Conservation (phyloP, 176 grass and related monocot genomes). For the Musa itinerans region DNA sequence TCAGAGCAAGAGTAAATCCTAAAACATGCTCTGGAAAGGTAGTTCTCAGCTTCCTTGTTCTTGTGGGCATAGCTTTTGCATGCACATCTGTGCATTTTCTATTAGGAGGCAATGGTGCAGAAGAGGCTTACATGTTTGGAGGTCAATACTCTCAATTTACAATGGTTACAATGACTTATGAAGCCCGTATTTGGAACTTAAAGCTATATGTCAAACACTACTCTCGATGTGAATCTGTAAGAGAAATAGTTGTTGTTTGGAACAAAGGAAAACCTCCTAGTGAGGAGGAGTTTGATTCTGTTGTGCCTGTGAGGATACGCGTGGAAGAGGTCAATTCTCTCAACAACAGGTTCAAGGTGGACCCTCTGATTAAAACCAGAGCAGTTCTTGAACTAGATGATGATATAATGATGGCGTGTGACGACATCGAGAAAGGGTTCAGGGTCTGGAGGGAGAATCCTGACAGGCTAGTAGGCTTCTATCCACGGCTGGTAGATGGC, state of each 20-base stretch:
- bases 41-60: slow-evolving; percentile 48
- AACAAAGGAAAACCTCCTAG: slow-evolving; percentile 85
- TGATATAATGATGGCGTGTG: slow-evolving; percentile 99
- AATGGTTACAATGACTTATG: slow-evolving; percentile 93
- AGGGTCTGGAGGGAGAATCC: slow-evolving; percentile 93
- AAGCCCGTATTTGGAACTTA: slow-evolving; percentile 91
- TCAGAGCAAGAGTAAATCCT: slow-evolving; percentile 55
- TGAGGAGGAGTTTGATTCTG: slow-evolving; percentile 55
- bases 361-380: slow-evolving; percentile 80
- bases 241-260: slow-evolving; percentile 95
- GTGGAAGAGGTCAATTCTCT: slow-evolving; percentile 83
- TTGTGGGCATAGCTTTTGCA: slow-evolving; percentile 36
- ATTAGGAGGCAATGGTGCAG: slow-evolving; percentile 60
- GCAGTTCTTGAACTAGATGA: slow-evolving; percentile 92
- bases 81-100: slow-evolving; percentile 89
- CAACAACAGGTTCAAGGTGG: slow-evolving; percentile 81
- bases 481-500: slow-evolving; percentile 80
- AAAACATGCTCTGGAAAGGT: slow-evolving; percentile 67
- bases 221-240: slow-evolving; percentile 83
- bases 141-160: slow-evolving; percentile 89
- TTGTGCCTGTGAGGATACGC: slow-evolving; percentile 80
- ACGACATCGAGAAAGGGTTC: slow-evolving; percentile 92
- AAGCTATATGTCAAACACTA: slow-evolving; percentile 92
- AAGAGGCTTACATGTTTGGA: slow-evolving; percentile 63
- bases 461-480: slow-evolving; percentile 76